Evolutionary conservation across 208 protist species (phyloP), one percentile per base, ranked within the genome.

Genomic region (Trypanosoma avium): DNA sequence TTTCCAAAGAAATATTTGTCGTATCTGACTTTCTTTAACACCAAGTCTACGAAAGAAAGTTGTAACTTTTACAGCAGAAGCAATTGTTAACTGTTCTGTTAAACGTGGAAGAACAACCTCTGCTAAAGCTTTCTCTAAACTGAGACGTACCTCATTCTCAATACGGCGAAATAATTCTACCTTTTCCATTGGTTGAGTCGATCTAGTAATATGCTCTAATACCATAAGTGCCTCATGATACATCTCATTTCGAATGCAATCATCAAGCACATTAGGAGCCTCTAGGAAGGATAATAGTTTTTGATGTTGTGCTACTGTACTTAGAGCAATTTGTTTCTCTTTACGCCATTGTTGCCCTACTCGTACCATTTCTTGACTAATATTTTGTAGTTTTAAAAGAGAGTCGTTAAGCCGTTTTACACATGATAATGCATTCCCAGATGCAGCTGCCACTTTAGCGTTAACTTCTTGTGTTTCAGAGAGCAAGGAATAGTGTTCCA

Each of bases 221-320:
- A 95, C 73, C 24, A 83, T 69, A 0, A 90, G 53, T 30, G 86
- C 86, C 75, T 95, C 86, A 61, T 86, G 77, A 67, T 89, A 93
- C 84, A 95, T 85, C 21, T 84, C 82, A 35, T 76, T 75, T 2
- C 63, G 61, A 38, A 93, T 71, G 67, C 85, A 92, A 24, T 92
- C 86, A 27, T 77, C 68, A 45, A 93, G 70, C 8, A 92, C 50
- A 9, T 54, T 43, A 0, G 89, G 89, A 0, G 82, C 78, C 66
- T 95, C 89, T 48, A 90, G 70, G 46, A 95, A 67, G 2, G 75
- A 75, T n/a, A 88, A 55, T 10, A 95, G 61, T 47, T 86, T 77
- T 56, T 83, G 77, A 61, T 93, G 78, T 32, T 82, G 77, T 46
- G 74, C 52, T 19, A 83, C 64, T 7, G 86, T 81, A 42, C 66